These are phyloP conservation scores for Penicillium cosmopolitanum DNA, from an alignment of 495 filamentous ascomycete species.

Conservation along the genomic window DNA sequence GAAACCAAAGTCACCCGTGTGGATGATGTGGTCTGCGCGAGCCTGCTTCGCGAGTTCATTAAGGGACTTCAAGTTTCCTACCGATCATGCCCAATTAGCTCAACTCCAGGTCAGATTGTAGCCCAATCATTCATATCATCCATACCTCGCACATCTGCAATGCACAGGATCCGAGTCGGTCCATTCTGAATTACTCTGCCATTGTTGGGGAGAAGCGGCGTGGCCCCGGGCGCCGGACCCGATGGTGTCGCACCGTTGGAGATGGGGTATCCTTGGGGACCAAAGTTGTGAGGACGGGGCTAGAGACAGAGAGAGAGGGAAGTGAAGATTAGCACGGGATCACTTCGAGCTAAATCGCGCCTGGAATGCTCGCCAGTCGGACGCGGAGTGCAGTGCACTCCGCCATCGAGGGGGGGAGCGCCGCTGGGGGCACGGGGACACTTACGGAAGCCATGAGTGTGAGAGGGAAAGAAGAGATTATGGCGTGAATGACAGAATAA, in stretches of 20 bases:
- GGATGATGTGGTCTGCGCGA: constrained; percentile 92
- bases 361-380: constrained; percentile 7
- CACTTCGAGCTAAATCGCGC: background rate
- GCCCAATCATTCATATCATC: constrained; percentile 14
- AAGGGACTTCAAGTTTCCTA: constrained; percentile 92
- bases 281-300: constrained; percentile 54
- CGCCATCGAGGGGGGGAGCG: constrained; percentile 22
- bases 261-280: constrained; percentile 53
- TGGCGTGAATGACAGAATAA: constrained; percentile 20
- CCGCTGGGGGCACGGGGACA: constrained; percentile 23
- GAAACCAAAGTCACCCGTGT: constrained; percentile 99
- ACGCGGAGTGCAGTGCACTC: constrained; percentile 17
- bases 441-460: constrained; percentile 59
- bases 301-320: constrained; percentile 17
- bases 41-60: constrained; percentile 95
- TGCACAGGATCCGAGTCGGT: constrained; percentile 83
- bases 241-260: constrained; percentile 49
- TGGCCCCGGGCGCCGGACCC: constrained; percentile 54
- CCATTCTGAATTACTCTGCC: constrained; percentile 81
- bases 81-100: constrained; percentile 28
- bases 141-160: constrained; percentile 96
- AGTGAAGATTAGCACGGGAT: constrained; percentile 13
- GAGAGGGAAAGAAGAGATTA: constrained; percentile 15
- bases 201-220: constrained; percentile 66
- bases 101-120: background rate